Conservation (phyloP, 148 eudicot species). For the Suaeda aralocaspica region DNA sequence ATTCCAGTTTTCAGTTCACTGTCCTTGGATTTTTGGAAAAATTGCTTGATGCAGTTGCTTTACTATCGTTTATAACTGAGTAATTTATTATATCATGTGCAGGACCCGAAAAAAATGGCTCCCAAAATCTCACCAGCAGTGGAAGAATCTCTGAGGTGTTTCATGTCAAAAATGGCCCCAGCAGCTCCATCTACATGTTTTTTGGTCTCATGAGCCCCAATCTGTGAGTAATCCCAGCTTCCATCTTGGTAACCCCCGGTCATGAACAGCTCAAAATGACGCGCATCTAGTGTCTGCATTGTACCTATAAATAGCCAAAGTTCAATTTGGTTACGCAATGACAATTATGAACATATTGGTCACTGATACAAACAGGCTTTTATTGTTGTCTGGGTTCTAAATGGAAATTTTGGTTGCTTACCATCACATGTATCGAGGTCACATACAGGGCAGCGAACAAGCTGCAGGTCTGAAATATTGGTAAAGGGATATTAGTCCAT, state of each 20-base stretch:
- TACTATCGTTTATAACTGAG: not conserved
- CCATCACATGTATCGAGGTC: conserved; percentile 94
- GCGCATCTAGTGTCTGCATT: conserved; percentile 86
- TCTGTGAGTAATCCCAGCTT: conserved; percentile 64
- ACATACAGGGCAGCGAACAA: conserved; percentile 95
- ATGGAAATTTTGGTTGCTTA: conserved; percentile 31
- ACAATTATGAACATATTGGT: not conserved
- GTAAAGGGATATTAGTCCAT: not conserved
- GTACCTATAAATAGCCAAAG: conserved; percentile 50
- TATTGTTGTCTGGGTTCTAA: not conserved
- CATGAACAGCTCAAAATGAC: conserved; percentile 86
- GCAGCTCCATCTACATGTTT: conserved; percentile 58
- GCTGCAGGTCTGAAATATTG: conserved; percentile 74
- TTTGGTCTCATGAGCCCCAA: conserved; percentile 60
- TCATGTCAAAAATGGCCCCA: conserved; percentile 70
- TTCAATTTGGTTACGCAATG: not conserved
- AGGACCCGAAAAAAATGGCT: too few relatives aligned
- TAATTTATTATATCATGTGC: not conserved
- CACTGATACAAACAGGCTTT: not conserved
- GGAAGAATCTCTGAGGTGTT: conserved; percentile 52
- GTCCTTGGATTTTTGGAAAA: not conserved
- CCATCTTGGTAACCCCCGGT: conserved; percentile 54
- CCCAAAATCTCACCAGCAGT: conserved; percentile 51
- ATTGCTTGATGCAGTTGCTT: not conserved
- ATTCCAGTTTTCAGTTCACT: conserved; percentile 21